Evolutionary conservation across 352 stramenopile species (phyloP), one percentile per base, ranked within the genome.

Genomic region (Pythium oligandrum): DNA sequence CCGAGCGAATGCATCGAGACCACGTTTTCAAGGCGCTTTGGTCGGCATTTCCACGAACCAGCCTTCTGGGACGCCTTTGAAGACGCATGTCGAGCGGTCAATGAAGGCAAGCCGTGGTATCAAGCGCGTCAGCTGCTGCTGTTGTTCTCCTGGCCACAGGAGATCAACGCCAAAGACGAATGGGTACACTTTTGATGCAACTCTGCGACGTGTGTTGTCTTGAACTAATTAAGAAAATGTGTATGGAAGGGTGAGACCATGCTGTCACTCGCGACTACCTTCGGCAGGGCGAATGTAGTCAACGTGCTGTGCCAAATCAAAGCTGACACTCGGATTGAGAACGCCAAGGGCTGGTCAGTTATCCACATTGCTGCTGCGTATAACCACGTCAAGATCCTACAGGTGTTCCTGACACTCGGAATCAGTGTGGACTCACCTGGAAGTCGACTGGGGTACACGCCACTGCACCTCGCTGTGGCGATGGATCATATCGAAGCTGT

Each of bases 301-400:
- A 83, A 66, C 17, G 75, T 88, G 10, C 65, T 90, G 0, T 84
- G 75, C 40, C 76, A 86, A 44, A 71, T 86, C 53, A 88, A 90
- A 60, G 79, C 59, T 2, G 63, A 86, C 12, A 64, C 79, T 5
- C 57, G 61, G 1, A 63, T 83, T 8, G 76, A 84, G 48, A 90
- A 90, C 44, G 61, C 74, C 6, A 89, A 89, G 64, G 76, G 77
- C 10, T 90, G 76, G 74, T 86, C 76, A 0, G 61, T 73, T 0
- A 64, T 86, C 30, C 78, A 84, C 43, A 68, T 83, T 43, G 76
- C 79, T 17, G 79, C 71, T 8, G 73, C 68, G 10, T 74, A 83
- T 48, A 83, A 77, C 43, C 73, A 82, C 36, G n/a, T 68, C 17
- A 54, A 60, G 6, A 63, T 88, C 1, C 57, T 90, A 17, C 51